Conservation (phyloP, 176 grass and related monocot species). For the Typha latifolia region DNA sequence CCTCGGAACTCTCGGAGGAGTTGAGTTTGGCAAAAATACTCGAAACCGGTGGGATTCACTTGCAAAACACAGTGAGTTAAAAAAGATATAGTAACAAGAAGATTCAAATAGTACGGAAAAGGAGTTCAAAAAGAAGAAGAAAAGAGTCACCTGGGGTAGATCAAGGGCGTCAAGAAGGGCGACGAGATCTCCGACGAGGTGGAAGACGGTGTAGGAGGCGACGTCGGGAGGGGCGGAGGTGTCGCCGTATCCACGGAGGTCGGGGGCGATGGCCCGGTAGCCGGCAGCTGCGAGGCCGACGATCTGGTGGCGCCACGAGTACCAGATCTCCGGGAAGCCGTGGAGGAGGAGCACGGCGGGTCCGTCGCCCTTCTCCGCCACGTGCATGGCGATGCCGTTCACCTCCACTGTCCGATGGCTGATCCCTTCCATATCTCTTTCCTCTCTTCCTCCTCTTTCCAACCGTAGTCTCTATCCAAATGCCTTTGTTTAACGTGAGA, state of each 20-base stretch:
- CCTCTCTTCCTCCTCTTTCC: neutral
- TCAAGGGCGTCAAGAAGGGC: constrained; percentile 63
- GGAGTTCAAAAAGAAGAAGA: neutral
- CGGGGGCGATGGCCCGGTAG: constrained; percentile 59
- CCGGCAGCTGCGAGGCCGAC: constrained; percentile 39
- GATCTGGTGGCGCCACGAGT: constrained; percentile 81
- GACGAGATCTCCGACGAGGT: constrained; percentile 70
- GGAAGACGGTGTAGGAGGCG: constrained; percentile 65
- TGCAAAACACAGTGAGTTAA: too few relatives aligned
- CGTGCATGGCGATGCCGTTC: constrained; percentile 67
- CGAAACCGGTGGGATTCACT: too few relatives aligned
- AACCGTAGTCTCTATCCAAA: too few relatives aligned
- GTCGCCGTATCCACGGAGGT: constrained; percentile 70
- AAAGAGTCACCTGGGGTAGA: neutral
- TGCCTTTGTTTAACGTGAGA: too few relatives aligned
- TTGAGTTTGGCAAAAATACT: too few relatives aligned
- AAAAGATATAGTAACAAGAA: too few relatives aligned
- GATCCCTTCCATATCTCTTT: constrained; percentile 8
- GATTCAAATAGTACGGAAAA: too few relatives aligned
- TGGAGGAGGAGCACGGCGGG: constrained; percentile 57
- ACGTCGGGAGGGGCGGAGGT: constrained; percentile 39
- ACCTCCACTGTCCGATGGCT: constrained; percentile 42
- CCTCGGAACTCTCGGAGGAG: too few relatives aligned
- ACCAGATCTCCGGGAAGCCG: constrained; percentile 85
- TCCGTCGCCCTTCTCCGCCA: constrained; percentile 32